phyloP scores from a whole-genome alignment of 73 alveolate species.

The Durusdinium trenchii region DNA sequence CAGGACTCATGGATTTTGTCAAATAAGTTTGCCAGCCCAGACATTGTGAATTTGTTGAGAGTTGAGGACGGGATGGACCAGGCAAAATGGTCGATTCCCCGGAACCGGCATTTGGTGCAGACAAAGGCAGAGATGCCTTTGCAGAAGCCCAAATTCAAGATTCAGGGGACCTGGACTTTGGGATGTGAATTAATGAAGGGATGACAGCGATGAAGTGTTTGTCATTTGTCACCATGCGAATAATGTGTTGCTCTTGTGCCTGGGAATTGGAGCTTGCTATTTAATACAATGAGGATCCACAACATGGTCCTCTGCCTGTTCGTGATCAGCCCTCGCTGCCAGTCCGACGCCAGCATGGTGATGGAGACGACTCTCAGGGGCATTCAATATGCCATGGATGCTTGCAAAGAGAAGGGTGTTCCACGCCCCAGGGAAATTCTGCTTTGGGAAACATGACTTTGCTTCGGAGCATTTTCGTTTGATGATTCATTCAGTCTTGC shows the following conservation, averaged over 20 bases:
- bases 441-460: neutral
- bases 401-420: neutral
- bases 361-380: neutral
- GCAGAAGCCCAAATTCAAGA: neutral
- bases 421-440: neutral
- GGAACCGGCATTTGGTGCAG: neutral
- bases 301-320: neutral
- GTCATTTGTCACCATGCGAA: no score
- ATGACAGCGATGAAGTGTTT: no score
- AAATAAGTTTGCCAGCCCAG: neutral
- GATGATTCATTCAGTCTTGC: no score
- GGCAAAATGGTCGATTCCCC: neutral
- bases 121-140: neutral
- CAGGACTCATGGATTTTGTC: neutral
- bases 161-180: neutral
- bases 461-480: neutral
- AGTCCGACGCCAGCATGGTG: neutral
- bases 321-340: neutral
- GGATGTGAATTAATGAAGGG: no score
- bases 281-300: no score
- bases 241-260: no score
- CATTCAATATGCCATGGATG: neutral
- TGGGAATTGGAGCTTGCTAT: no score
- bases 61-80: conserved; percentile 23
- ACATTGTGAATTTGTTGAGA: neutral